Evolutionary conservation across 495 filamentous ascomycete genomes (phyloP).

Genomic region (Penicillium samsonianum): DNA sequence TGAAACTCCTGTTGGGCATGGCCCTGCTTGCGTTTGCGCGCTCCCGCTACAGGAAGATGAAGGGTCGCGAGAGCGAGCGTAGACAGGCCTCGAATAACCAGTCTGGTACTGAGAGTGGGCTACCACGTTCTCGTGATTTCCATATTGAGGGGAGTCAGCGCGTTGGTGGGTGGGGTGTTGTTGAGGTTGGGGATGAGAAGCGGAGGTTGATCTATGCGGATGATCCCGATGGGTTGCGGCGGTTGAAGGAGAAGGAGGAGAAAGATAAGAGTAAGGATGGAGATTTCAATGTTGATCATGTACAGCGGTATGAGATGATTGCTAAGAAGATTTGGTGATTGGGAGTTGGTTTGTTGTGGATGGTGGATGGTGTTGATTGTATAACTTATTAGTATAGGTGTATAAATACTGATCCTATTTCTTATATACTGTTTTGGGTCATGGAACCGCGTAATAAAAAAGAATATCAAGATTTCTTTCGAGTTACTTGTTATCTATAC

Average conservation of each 20-base stretch:
- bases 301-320: constrained; percentile 87
- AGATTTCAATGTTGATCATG: constrained; percentile 61
- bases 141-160: constrained; percentile 70
- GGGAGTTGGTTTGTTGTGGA: background rate
- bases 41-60: constrained; percentile 77
- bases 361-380: background rate
- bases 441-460: background rate
- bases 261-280: constrained; percentile 57
- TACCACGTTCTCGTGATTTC: constrained; percentile 43
- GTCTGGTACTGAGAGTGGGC: constrained; percentile 3
- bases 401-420: background rate
- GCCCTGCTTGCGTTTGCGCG: constrained; percentile 71
- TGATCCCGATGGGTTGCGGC: constrained; percentile 68
- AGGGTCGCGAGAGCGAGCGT: constrained; percentile 60
- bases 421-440: background rate
- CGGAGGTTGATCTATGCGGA: constrained; percentile 84
- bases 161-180: constrained; percentile 76
- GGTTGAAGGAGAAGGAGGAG: constrained; percentile 70
- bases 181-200: constrained; percentile 88
- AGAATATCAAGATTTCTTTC: background rate
- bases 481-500: background rate
- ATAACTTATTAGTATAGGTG: background rate
- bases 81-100: constrained; percentile 13
- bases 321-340: constrained; percentile 88
- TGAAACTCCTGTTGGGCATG: constrained; percentile 87